Base-by-base conservation (phyloP, 805 yeast species). In the Starmerella potacharoeniae region DNA sequence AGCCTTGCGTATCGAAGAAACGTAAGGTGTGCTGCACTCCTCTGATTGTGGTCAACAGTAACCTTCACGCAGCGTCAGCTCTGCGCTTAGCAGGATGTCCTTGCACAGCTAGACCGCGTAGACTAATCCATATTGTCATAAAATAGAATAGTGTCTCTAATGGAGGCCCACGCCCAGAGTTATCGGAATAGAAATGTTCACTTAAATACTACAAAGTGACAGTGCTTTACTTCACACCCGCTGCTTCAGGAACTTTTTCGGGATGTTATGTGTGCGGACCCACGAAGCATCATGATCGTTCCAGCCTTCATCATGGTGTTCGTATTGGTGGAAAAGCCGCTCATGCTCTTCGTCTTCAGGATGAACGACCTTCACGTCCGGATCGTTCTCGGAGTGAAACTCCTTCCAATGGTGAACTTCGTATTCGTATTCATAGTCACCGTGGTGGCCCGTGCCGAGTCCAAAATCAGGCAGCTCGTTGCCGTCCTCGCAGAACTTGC, bases 331-430 rank as follows among this genome's bases (percentile, higher is more conserved):
- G 66, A 84, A 93, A 58, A 86, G 74, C 54, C 86, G 71, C 66
- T 89, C 97, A 68, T 89, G 83, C 66, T 87, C 96, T 8, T 85
- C 78, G 67, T 89, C 97, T 67, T 89, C 97, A 59, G 83, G 84
- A 67, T 89, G 97, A 52, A 86, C 84, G 29, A 79, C 71, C 62
- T 77, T 75, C 31, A 89, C 88, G 53, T 86, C 89, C 1, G 96
- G 96, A 67, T 89, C 97, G 54, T 75, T 70, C 60, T 86, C 67
- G n/a, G 66, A 62, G 58, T 71, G 74, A 55, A 60, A 68, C 70
- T 88, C 74, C 57, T 82, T 78, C 97, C 97, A 91, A 68, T 90
- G 97, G 68, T 90, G 97, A 55, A 86, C 82, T 68, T 91, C 97
- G 67, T 90, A 91, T 67, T 90, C 97, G 62, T 80, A 77, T 69